phyloP scores from a whole-genome alignment of 768 basidiomycete species.

The Pulveroboletus sp. region DNA sequence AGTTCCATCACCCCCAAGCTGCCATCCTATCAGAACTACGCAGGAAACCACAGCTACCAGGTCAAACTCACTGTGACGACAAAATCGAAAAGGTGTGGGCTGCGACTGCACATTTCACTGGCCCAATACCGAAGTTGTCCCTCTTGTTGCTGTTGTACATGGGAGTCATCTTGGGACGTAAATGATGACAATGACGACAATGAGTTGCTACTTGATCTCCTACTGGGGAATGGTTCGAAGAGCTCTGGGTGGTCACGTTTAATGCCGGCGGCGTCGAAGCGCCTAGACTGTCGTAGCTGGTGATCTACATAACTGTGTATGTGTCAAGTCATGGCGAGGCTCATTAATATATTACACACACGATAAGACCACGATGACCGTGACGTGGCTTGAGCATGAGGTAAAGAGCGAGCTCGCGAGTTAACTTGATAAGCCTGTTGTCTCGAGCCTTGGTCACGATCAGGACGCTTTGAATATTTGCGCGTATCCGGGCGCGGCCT shows the following conservation, averaged over 20 bases:
- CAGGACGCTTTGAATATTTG: constrained; percentile 88
- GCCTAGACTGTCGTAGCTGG: constrained; percentile 82
- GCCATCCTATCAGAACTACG: constrained; percentile 12
- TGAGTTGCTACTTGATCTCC: constrained; percentile 65
- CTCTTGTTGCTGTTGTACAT: constrained; percentile 55
- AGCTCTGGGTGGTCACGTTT: constrained; percentile 83
- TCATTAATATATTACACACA: constrained; percentile 49
- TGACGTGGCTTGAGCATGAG: constrained; percentile 85
- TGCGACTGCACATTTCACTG: constrained; percentile 88
- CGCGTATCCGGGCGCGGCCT: constrained; percentile 91
- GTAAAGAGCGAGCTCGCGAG: constrained; percentile 90
- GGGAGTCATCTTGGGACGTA: constrained; percentile 38
- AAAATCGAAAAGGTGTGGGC: constrained; percentile 94
- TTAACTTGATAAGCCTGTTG: constrained; percentile 93
- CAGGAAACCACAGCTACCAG: not conserved
- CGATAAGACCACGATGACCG: constrained; percentile 76
- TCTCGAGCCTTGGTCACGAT: constrained; percentile 98
- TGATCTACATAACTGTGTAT: constrained; percentile 83
- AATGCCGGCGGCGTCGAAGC: constrained; percentile 93
- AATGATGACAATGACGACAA: constrained; percentile 53
- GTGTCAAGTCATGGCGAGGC: constrained; percentile 13
- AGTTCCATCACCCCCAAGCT: constrained; percentile 98
- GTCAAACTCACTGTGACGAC: constrained; percentile 79
- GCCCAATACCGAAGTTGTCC: constrained; percentile 99
- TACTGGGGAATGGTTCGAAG: constrained; percentile 74